Evolutionary conservation across 352 stramenopile species (phyloP).

Genomic region (Globisporangium mamillatum): DNA sequence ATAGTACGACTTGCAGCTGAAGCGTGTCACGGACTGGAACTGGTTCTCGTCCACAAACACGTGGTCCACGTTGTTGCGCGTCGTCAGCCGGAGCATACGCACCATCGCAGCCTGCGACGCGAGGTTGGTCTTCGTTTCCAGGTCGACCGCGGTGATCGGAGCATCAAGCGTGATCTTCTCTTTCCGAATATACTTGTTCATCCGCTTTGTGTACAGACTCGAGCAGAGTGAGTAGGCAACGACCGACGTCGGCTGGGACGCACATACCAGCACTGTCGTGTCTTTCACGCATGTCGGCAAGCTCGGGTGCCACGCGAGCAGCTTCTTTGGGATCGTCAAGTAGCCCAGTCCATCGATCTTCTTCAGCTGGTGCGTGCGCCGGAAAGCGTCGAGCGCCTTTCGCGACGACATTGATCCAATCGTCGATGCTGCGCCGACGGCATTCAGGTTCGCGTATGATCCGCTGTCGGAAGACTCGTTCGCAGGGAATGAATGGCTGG

Average conservation of each 20-base stretch:
- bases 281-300: conserved; percentile 69
- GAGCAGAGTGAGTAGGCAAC: conserved; percentile 86
- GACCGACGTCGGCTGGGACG: conserved; percentile 77
- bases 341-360: conserved; percentile 62
- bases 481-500: conserved; percentile 61
- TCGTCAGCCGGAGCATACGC: conserved; percentile 56
- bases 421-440: conserved; percentile 41
- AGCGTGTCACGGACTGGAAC: conserved; percentile 76
- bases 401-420: conserved; percentile 62
- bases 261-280: conserved; percentile 74
- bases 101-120: conserved; percentile 41
- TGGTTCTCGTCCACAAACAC: conserved; percentile 85
- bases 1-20: conserved; percentile 88
- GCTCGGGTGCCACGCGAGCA: conserved; percentile 81
- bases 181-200: conserved; percentile 74
- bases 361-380: conserved; percentile 59
- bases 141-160: conserved; percentile 31
- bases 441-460: conserved; percentile 30
- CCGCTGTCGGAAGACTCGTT: conserved; percentile 50
- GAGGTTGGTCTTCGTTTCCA: conserved; percentile 19
- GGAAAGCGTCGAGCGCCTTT: conserved; percentile 64
- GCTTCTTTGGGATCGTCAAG: conserved; percentile 70
- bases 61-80: conserved; percentile 82
- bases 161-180: conserved; percentile 35
- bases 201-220: conserved; percentile 70